phyloP scores from a whole-genome alignment of 2,329 filamentous ascomycete species.

The Claviceps sp. region DNA sequence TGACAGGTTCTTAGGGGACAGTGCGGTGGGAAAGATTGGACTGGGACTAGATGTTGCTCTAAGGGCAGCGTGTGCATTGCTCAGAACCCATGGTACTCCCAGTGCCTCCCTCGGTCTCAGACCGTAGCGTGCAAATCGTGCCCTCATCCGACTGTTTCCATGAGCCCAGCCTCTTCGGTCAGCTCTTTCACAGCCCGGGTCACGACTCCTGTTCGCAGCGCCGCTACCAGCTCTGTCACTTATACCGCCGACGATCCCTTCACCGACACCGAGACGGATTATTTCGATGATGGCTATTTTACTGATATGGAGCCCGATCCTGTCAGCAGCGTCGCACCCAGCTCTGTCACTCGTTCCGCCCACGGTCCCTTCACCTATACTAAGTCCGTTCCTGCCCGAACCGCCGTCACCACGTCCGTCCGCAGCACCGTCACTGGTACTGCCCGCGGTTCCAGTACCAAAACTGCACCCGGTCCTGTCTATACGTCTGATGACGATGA shows the following conservation, averaged over 20 bases:
- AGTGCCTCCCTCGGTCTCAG: constrained; percentile 17
- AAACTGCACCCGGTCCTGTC: neutral
- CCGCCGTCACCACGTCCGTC: neutral
- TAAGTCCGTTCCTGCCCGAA: neutral
- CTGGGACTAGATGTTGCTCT: constrained; percentile 30
- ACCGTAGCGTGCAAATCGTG: constrained; percentile 6
- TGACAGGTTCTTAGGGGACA: constrained; percentile 16
- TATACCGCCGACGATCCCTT: neutral
- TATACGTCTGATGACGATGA: too few relatives aligned
- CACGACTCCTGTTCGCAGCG: neutral
- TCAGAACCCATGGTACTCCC: constrained; percentile 23
- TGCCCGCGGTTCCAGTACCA: neutral
- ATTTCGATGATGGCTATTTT: neutral
- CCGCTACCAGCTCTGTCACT: neutral
- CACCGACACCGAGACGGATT: neutral
- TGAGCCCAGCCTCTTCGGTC: constrained; percentile 31
- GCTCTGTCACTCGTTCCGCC: neutral
- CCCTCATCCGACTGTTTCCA: constrained; percentile 10
- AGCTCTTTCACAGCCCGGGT: neutral
- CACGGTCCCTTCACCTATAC: neutral
- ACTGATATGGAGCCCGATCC: neutral
- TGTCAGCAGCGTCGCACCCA: neutral
- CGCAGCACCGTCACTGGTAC: neutral
- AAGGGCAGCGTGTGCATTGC: constrained; percentile 24
- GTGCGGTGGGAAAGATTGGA: constrained; percentile 32